Conservation (phyloP, 2,329 filamentous ascomycete species). For the Nemania diffusa region DNA sequence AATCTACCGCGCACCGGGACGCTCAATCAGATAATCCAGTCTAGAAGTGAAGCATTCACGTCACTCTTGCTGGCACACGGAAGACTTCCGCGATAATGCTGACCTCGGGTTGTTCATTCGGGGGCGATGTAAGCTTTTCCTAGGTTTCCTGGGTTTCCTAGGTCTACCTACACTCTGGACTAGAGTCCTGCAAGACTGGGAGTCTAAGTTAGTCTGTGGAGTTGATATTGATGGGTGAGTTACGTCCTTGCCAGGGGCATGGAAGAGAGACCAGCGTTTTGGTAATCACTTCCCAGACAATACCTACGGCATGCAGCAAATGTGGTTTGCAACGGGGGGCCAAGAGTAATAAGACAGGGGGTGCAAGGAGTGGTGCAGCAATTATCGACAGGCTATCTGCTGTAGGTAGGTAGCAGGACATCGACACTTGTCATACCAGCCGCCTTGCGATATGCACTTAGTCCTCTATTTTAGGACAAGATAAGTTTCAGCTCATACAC, state of each 20-base stretch:
- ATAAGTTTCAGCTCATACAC: constrained; percentile 14
- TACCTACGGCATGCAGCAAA: constrained; percentile 13
- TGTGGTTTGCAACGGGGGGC: constrained; percentile 26
- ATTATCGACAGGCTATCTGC: constrained; percentile 19
- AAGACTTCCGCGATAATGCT: constrained; percentile 18
- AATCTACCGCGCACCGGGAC: constrained; percentile 28
- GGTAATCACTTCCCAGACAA: constrained; percentile 30
- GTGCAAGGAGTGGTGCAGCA: constrained; percentile 18
- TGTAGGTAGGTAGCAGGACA: too few relatives aligned
- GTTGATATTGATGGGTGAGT: constrained; percentile 21
- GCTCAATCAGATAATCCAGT: constrained; percentile 3
- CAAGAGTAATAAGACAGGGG: constrained; percentile 28
- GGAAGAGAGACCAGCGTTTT: constrained; percentile 29
- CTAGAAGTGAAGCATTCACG: constrained; percentile 3
- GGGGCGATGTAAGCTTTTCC: not conserved
- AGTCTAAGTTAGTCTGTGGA: constrained; percentile 2
- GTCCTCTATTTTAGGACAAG: not conserved
- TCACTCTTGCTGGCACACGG: constrained; percentile 16
- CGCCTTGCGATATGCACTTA: constrained; percentile 6
- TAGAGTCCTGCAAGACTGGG: constrained; percentile 10
- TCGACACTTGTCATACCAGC: constrained; percentile 21
- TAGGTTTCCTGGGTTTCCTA: not conserved
- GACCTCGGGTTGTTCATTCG: constrained; percentile 6
- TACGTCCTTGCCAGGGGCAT: constrained; percentile 25
- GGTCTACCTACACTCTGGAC: too few relatives aligned